Evolutionary conservation across 1,284 basidiomycete genomes (phyloP).

Genomic region (Kalmanozyma brasiliensis): DNA sequence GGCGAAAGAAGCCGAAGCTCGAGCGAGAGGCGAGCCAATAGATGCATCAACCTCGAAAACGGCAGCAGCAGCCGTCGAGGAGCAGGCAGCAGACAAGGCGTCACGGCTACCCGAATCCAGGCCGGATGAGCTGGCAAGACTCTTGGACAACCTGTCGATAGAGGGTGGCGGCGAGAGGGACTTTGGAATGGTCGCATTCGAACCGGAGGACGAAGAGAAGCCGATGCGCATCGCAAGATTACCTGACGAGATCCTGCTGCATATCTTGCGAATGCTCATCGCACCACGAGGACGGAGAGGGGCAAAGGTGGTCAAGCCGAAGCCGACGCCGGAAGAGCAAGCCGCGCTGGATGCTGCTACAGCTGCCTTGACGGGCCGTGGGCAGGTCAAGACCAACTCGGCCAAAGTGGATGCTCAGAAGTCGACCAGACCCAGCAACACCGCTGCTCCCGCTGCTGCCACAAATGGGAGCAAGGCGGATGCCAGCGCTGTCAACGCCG

Average conservation of each 20-base stretch:
- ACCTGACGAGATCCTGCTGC: conserved; percentile 61
- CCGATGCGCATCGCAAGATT: conserved; percentile 44
- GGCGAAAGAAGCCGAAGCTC: conserved; percentile 29
- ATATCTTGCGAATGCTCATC: conserved; percentile 50
- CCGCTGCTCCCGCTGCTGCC: neutral
- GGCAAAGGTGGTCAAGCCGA: conserved; percentile 47
- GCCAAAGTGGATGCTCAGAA: conserved; percentile 7
- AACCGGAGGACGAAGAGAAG: conserved; percentile 51
- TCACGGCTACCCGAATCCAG: conserved; percentile 11
- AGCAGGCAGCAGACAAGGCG: conserved; percentile 4
- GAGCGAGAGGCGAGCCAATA: conserved; percentile 18
- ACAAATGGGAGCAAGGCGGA: conserved; percentile 1
- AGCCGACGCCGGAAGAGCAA: conserved; percentile 42
- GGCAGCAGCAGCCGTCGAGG: neutral
- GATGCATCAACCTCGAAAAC: conserved; percentile 2
- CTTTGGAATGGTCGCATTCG: conserved; percentile 33
- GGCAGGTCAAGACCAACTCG: neutral
- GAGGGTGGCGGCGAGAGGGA: conserved; percentile 45
- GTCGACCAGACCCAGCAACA: conserved; percentile 1
- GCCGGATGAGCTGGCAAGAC: conserved; percentile 41
- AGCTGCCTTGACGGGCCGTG: conserved; percentile 21
- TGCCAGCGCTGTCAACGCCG: neutral
- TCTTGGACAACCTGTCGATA: conserved; percentile 36
- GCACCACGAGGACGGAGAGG: conserved; percentile 51
- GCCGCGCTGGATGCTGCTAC: conserved; percentile 36